Evolutionary conservation across 139 green algal genomes (phyloP), one percentile per base, ranked within the genome.

Genomic region (Prasinococcaceae sp.): DNA sequence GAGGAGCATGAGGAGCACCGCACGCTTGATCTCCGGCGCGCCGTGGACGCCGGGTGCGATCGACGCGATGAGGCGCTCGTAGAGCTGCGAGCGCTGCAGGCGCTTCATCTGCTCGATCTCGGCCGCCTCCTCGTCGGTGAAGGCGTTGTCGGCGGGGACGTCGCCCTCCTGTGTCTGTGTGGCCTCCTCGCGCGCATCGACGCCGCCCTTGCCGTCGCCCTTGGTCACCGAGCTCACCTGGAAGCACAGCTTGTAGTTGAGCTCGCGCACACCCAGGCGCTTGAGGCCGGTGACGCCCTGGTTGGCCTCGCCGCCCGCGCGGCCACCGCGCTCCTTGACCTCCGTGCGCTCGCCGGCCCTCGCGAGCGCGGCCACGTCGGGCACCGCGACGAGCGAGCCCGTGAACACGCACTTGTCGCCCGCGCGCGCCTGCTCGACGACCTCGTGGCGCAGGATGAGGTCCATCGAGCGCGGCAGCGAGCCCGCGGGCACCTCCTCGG

Each of bases 41-140:
- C 90, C 90, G 65, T 85, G 94, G 51, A 98, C 96, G 42, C 92
- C 75, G 3, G 90, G 90, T 10, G 88, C 88, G 33, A 98, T 85
- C 2, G 49, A 63, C 1, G 24, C 20, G 23, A 63, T 45, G 23
- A 98, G 65, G 30, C 4, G 30, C 25, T 73, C 55, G 17, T 60
- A 28, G 14, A 65, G 37, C 2, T 45, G 49, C 27, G 38, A 3
- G 10, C n/a, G 23, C 2, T 19, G 10, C 58, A 66, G 63, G 51
- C 53, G 52, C 12, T 25, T n/a, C 12, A 65, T 63, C n/a, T 46
- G 54, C 20, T 47, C 53, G 0, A 23, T 30, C 20, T 68, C 58
- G 38, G 65, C 50, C 20, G 17, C 8, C 59, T 68, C 53, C 50
- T 27, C 45, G 9, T 47, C 23, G 46, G 25, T n/a, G 25, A 53